Evolutionary conservation across 495 filamentous ascomycete genomes (phyloP).

Genomic region (Stereocaulon alpinum): DNA sequence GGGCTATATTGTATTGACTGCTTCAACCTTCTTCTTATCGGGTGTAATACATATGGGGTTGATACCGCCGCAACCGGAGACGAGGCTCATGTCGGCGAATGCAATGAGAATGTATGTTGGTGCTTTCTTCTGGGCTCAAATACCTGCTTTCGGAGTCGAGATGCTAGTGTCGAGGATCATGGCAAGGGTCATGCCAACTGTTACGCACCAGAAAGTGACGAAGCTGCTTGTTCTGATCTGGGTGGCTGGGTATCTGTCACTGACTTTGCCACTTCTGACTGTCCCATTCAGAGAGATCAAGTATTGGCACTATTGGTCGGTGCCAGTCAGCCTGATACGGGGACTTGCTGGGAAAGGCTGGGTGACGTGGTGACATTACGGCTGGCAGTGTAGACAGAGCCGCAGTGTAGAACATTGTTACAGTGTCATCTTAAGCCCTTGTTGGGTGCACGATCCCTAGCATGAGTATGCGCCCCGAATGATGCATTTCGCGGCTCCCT

Average conservation of each 20-base stretch:
- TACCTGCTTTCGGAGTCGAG: constrained; percentile 18
- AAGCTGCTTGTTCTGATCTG: constrained; percentile 10
- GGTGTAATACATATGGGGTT: constrained; percentile 23
- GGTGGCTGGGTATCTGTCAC: constrained; percentile 14
- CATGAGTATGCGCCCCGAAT: no score
- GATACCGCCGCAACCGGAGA: constrained; percentile 16
- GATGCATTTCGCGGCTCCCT: no score
- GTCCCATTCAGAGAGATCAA: constrained; percentile 19
- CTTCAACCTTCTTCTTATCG: constrained; percentile 15
- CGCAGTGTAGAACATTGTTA: neutral
- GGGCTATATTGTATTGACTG: constrained; percentile 8
- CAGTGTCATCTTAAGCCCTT: neutral
- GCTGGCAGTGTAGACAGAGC: neutral
- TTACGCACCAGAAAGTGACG: neutral
- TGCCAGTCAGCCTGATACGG: constrained; percentile 16
- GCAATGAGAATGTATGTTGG: constrained; percentile 19
- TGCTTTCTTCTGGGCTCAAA: constrained; percentile 22
- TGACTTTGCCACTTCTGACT: constrained; percentile 18
- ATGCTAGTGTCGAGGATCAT: constrained; percentile 6
- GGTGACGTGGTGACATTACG: constrained; percentile 3
- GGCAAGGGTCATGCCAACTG: neutral
- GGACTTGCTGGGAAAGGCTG: constrained; percentile 10
- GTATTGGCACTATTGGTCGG: constrained; percentile 16
- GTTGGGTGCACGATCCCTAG: neutral
- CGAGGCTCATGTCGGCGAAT: neutral